Evolutionary conservation across 768 basidiomycete genomes (phyloP).

Genomic region (Tephrocybe sp.): DNA sequence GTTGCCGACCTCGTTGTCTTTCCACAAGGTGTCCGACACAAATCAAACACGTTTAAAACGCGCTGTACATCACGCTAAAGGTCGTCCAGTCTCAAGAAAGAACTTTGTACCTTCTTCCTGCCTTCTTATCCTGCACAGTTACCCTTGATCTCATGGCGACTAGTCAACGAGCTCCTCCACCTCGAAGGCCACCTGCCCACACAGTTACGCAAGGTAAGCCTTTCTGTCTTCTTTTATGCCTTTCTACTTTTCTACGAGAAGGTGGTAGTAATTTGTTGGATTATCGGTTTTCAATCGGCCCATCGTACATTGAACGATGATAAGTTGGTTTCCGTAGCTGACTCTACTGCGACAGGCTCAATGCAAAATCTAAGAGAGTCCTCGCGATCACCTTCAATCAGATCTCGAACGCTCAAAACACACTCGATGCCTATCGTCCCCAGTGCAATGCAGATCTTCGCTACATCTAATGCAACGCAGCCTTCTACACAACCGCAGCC

Average conservation of each 20-base stretch:
- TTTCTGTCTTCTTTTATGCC: slow-evolving; percentile 25
- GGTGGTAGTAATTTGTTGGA: slow-evolving; percentile 16
- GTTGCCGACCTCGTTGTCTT: slow-evolving; percentile 56
- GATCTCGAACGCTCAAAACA: slow-evolving; percentile 56
- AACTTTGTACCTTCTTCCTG: slow-evolving; percentile 29
- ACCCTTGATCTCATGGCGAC: slow-evolving; percentile 45
- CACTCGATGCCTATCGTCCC: slow-evolving; percentile 67
- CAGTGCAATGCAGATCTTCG: slow-evolving; percentile 53
- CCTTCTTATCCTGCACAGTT: slow-evolving; percentile 6
- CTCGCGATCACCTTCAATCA: slow-evolving; percentile 48
- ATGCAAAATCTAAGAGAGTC: slow-evolving; percentile 47
- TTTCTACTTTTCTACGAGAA: slow-evolving; percentile 17
- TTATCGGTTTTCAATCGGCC: slow-evolving; percentile 14
- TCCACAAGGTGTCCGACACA: slow-evolving; percentile 39
- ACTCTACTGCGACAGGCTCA: slow-evolving; percentile 32
- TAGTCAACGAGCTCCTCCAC: slow-evolving; percentile 46
- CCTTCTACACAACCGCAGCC: slow-evolving; percentile 45
- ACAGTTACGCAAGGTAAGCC: slow-evolving; percentile 44
- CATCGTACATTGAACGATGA: background rate
- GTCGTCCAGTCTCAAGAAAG: slow-evolving; percentile 20
- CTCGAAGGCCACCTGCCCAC: slow-evolving; percentile 48
- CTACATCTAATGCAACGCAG: slow-evolving; percentile 34
- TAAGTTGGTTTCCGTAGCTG: slow-evolving; percentile 16
- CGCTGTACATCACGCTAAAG: slow-evolving; percentile 42
- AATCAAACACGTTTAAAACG: slow-evolving; percentile 69